Conservation (phyloP, 192 early-diverging fungal species). For the Coemansia sp. region DNA sequence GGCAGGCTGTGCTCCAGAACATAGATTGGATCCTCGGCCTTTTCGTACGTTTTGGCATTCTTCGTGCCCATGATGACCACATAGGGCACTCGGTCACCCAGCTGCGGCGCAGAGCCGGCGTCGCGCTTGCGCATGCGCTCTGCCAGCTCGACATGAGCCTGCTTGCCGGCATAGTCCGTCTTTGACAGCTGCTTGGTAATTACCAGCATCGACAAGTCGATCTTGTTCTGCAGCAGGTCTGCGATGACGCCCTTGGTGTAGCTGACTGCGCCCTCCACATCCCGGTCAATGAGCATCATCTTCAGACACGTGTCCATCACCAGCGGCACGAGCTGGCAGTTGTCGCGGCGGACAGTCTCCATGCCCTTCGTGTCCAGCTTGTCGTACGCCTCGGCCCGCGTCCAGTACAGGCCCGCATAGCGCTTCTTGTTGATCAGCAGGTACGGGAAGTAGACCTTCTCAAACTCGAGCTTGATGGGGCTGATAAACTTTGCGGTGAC, state of each 20-base stretch:
- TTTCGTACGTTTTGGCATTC: constrained; percentile 88
- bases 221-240: constrained; percentile 93
- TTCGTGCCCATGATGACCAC: constrained; percentile 87
- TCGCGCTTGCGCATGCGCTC: constrained; percentile 95
- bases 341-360: constrained; percentile 96
- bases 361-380: constrained; percentile 97
- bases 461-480: constrained; percentile 98
- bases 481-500: constrained; percentile 82
- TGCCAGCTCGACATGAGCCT: constrained; percentile 94
- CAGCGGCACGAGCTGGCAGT: constrained; percentile 83
- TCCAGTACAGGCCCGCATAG: constrained; percentile 98
- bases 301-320: constrained; percentile 89
- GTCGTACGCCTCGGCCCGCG: constrained; percentile 84
- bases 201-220: constrained; percentile 93
- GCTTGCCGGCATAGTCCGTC: constrained; percentile 90
- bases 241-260: constrained; percentile 86
- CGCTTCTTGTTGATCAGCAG: constrained; percentile 97
- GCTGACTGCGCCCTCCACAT: constrained; percentile 75
- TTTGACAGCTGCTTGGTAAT: constrained; percentile 95
- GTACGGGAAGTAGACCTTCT: constrained; percentile 99
- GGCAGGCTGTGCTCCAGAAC: constrained; percentile 98
- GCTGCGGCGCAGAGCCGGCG: constrained; percentile 88
- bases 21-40: constrained; percentile 96
- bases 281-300: constrained; percentile 86
- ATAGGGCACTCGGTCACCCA: constrained; percentile 96